Conservation (phyloP, 257 asterid genomes). For the Solanum verrucosum region DNA sequence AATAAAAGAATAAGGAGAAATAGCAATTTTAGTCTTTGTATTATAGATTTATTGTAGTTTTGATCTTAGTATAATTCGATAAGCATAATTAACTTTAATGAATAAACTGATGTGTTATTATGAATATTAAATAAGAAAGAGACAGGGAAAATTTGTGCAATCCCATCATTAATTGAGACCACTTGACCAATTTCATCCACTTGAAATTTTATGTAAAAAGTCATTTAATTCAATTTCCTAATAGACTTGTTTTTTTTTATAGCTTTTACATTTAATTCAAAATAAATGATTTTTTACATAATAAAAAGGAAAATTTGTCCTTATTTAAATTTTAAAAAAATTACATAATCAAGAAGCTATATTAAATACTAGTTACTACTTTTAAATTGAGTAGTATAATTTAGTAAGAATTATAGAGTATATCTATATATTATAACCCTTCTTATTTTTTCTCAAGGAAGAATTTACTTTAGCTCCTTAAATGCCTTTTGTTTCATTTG, state of each 20-base stretch:
- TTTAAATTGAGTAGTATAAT: too few species aligned
- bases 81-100: not conserved
- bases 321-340: too few species aligned
- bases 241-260: not conserved
- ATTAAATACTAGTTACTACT: not conserved
- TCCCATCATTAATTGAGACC: not conserved
- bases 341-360: not conserved
- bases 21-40: not conserved
- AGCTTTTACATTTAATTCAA: not conserved
- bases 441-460: not conserved
- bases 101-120: accelerated
- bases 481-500: not conserved
- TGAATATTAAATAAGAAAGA: not conserved
- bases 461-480: not conserved
- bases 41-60: not conserved
- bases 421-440: too few species aligned
- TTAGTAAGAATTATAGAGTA: not conserved
- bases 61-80: not conserved
- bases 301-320: not conserved
- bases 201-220: not conserved
- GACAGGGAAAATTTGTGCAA: not conserved
- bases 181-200: not conserved
- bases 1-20: not conserved
- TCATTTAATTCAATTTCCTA: not conserved
- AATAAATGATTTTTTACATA: not conserved